Conservation (phyloP, 805 yeast species). For the Cyberlindnera meyerae region DNA sequence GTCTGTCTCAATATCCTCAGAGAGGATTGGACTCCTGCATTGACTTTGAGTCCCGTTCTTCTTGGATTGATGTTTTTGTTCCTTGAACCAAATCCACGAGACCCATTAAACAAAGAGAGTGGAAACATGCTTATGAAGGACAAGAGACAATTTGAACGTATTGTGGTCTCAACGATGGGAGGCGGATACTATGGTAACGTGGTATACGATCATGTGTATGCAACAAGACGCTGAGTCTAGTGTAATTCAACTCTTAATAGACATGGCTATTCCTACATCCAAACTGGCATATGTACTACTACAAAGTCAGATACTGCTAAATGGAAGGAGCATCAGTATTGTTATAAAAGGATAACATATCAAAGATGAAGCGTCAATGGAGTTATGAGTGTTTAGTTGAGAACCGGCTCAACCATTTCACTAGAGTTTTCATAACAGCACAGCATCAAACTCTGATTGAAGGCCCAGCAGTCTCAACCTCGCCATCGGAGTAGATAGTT, state of each 20-base stretch:
- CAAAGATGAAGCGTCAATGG: no score
- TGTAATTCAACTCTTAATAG: no score
- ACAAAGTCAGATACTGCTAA: no score
- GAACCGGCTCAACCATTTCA: no score
- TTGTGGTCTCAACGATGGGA: slow-evolving; percentile 60
- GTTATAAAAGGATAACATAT: no score
- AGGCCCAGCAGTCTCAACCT: slow-evolving; percentile 29
- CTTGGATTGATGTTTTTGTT: slow-evolving; percentile 84
- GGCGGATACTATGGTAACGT: slow-evolving; percentile 63
- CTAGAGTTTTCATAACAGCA: not conserved
- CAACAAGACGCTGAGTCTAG: no score
- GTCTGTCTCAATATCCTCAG: slow-evolving; percentile 86
- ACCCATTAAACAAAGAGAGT: slow-evolving; percentile 90
- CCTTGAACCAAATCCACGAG: slow-evolving; percentile 85
- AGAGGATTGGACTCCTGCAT: slow-evolving; percentile 95
- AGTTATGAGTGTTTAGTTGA: no score
- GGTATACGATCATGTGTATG: slow-evolving; percentile 60
- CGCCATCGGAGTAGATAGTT: slow-evolving; percentile 28
- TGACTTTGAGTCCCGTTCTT: slow-evolving; percentile 73
- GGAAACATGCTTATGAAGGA: slow-evolving; percentile 53
- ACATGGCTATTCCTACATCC: no score
- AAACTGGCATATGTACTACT: no score
- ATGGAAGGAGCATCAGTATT: no score
- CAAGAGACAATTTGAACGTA: slow-evolving; percentile 44
- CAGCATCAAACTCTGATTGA: slow-evolving; percentile 20